These are phyloP conservation scores for Mariannaea elegans DNA, from an alignment of 2,329 filamentous ascomycete species.

Conservation along the genomic window DNA sequence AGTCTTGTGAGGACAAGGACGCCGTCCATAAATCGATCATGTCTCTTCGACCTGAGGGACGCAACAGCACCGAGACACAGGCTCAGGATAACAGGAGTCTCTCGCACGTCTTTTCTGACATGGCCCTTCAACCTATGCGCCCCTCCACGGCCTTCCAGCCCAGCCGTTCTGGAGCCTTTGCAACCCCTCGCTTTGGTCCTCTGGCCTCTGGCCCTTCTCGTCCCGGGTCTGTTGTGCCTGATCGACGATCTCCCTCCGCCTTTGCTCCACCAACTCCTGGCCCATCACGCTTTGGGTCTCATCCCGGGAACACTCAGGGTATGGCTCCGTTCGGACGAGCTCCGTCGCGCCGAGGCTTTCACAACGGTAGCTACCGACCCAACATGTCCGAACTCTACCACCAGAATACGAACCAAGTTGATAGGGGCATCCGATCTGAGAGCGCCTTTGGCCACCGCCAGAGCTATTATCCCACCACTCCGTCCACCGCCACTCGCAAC, in stretches of 20 bases:
- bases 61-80: slow-evolving; percentile 19
- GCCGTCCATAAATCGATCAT: slow-evolving; percentile 40
- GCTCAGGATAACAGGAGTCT: slow-evolving; percentile 22
- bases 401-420: slow-evolving; percentile 33
- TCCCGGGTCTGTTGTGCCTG: slow-evolving; percentile 37
- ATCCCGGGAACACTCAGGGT: slow-evolving; percentile 7
- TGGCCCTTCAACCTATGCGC: slow-evolving; percentile 28
- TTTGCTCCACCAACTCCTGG: slow-evolving; percentile 35
- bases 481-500: slow-evolving; percentile 37
- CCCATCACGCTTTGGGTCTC: slow-evolving; percentile 30
- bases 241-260: slow-evolving; percentile 32
- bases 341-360: slow-evolving; percentile 43
- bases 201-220: slow-evolving; percentile 42
- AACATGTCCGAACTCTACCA: slow-evolving; percentile 47
- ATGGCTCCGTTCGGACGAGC: slow-evolving; percentile 29
- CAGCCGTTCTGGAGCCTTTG: slow-evolving; percentile 27
- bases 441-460: slow-evolving; percentile 35
- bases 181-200: slow-evolving; percentile 44
- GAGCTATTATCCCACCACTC: slow-evolving; percentile 43
- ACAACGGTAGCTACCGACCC: slow-evolving; percentile 42
- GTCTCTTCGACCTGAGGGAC: slow-evolving; percentile 34
- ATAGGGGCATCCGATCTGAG: slow-evolving; percentile 32
- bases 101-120: slow-evolving; percentile 24
- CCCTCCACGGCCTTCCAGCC: slow-evolving; percentile 40
- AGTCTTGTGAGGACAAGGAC: slow-evolving; percentile 41